Evolutionary conservation across 768 basidiomycete species (phyloP), one percentile per base, ranked within the genome.

Genomic region (Phaffia australis): DNA sequence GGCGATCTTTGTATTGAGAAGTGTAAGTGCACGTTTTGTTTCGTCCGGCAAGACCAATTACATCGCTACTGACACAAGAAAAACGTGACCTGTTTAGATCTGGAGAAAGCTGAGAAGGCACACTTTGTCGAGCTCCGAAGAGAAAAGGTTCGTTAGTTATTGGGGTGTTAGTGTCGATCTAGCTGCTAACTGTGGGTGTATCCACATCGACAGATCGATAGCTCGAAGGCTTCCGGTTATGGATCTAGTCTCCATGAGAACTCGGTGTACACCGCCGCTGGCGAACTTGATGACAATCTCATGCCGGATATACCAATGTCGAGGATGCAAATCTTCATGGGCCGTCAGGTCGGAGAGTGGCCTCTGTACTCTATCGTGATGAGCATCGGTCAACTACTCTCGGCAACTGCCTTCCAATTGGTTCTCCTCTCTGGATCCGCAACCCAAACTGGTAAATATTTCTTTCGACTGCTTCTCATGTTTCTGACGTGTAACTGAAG

Each of bases 321-420:
- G 11, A 63, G 63, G 25, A 64, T 92, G 60, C 92, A 95, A 73
- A 86, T 93, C 69, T 83, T 85, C 42, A 81, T 95, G 83, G 81
- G 87, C 27, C 81, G 89, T 54, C 83, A 88, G 75, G 75, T 92
- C 55, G 82, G 78, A 50, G 87, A 87, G 35, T 95, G 92, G 92
- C 92, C 92, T 0, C 74, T 95, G 68, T 95, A 95, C 76, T 69
- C 67, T 19, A 69, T 69, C 52, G 67, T 69, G 30, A 69, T 69
- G 67, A 52, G 49, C 29, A 55, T 55, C 27, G 67, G 67, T 58
- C 67, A 69, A 52, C 46, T 69, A 1, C 77, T 91, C 70, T 85
- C 86, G 65, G 89, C 89, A 1, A 89, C 89, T 32, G 92, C 90
- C 72, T 95, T 94, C 83, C 92, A 95, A 77, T 87, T 94, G 72